phyloP scores from a whole-genome alignment of 2,329 filamentous ascomycete genomes.

The Remersonia thermophila region DNA sequence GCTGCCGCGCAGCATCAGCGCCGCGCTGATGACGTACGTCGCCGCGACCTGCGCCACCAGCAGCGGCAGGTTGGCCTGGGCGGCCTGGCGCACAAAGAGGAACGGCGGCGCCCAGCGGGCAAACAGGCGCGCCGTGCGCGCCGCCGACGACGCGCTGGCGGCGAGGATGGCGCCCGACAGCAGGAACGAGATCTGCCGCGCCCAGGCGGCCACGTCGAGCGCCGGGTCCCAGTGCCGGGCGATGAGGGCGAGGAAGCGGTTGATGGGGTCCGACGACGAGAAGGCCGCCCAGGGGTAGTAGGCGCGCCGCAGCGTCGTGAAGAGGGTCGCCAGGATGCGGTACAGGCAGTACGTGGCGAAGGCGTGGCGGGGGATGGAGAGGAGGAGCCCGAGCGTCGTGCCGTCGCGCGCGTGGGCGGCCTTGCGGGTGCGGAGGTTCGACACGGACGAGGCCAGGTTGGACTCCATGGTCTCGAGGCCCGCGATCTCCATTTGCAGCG shows the following conservation, averaged over 20 bases:
- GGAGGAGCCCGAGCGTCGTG: slow-evolving; percentile 52
- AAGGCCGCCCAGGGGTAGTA: slow-evolving; percentile 39
- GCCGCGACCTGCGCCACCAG: slow-evolving; percentile 70
- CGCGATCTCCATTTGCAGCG: slow-evolving; percentile 60
- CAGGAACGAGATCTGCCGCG: slow-evolving; percentile 72
- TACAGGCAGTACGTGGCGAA: slow-evolving; percentile 80
- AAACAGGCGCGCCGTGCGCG: slow-evolving; percentile 78
- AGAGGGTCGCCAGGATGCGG: slow-evolving; percentile 59
- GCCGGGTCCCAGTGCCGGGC: slow-evolving; percentile 75
- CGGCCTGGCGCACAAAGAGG: slow-evolving; percentile 61
- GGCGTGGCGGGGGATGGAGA: slow-evolving; percentile 49
- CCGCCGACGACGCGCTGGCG: slow-evolving; percentile 66
- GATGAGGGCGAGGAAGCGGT: slow-evolving; percentile 65
- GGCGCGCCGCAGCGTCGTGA: slow-evolving; percentile 53
- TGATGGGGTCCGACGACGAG: slow-evolving; percentile 68
- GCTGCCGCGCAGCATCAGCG: slow-evolving; percentile 65
- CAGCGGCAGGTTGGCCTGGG: slow-evolving; percentile 66
- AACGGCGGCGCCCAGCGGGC: slow-evolving; percentile 60
- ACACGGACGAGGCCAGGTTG: slow-evolving; percentile 53
- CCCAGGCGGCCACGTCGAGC: slow-evolving; percentile 72
- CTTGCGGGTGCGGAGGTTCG: slow-evolving; percentile 49
- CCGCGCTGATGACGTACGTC: slow-evolving; percentile 74
- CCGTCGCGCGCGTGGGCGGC: slow-evolving; percentile 53
- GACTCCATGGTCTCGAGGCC: slow-evolving; percentile 71
- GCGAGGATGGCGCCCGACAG: slow-evolving; percentile 73